Conservation (phyloP, 345 rosid species). For the Populus euphratica region DNA sequence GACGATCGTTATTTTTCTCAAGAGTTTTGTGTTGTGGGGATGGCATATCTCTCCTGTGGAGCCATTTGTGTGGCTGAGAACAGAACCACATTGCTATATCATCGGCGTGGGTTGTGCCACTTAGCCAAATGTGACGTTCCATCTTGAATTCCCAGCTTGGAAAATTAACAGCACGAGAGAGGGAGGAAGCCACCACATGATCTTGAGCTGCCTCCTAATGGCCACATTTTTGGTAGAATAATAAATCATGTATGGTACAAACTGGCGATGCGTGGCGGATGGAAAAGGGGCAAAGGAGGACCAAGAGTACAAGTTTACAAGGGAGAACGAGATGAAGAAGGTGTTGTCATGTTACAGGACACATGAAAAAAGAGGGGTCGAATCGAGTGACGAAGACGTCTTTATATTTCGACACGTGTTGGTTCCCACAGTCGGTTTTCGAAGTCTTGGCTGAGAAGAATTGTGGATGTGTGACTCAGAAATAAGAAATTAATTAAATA, state of each 20-base stretch:
- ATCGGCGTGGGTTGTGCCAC: neutral
- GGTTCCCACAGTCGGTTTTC: neutral
- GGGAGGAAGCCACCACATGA: too few relatives aligned
- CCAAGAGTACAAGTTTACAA: neutral
- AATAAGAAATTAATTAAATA: neutral
- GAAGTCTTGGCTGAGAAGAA: constrained; percentile 24
- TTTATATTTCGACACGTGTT: constrained; percentile 12
- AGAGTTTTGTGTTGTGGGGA: neutral
- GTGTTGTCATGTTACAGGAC: neutral
- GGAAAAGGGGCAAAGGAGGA: neutral
- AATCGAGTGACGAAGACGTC: neutral
- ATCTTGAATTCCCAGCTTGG: neutral
- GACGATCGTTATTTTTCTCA: neutral
- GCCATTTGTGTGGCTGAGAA: neutral
- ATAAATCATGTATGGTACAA: neutral
- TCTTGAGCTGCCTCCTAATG: too few relatives aligned
- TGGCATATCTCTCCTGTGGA: neutral
- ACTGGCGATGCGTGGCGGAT: neutral
- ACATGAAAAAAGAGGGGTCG: neutral
- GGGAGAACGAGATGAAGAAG: neutral
- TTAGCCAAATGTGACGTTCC: neutral
- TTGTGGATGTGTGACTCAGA: neutral
- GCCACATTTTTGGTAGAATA: too few relatives aligned
- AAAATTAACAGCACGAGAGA: too few relatives aligned
- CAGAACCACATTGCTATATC: neutral